Base-by-base conservation (phyloP, 495 filamentous ascomycete genomes). In the Trichoderma gamsii region DNA sequence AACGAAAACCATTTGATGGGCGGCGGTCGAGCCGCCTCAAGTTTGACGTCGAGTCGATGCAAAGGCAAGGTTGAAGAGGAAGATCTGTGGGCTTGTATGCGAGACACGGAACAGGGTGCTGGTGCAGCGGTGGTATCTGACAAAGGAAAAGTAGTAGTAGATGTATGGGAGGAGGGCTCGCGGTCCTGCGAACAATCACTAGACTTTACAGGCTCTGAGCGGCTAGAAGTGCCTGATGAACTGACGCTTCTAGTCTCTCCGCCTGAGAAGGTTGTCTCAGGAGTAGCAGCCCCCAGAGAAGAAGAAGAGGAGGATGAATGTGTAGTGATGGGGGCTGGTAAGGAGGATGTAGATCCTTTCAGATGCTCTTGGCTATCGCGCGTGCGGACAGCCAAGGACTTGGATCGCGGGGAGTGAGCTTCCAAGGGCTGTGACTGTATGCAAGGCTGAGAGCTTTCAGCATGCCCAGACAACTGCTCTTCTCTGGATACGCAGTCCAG, bases 1-100 rank as follows among this genome's bases (percentile, higher is more conserved):
- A 82, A 78, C 72, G 84, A 85, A 71, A 80, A 79, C 68, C 82
- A 86, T 80, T 85, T 83, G 71, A 81, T 82, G 79, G 80, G 82
- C 75, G 35, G 35, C 4, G 78, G 23, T 16, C 11, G 56, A 32
- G 27, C 23, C 12, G 56, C n/a, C 12, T 11, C 56, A 61, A 18
- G 27, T 12, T 21, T 21, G 4, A 12, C 56, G 15, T 3, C 8
- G 8, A 38, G 35, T 38, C 16, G 21, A 29, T 61, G 56, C 56
- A 21, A 61, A 2, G 29, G 56, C 11, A 61, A 27, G 32, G 23
- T 27, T 61, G 23, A 25, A 32, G 56, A 61, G 16, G 56, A 61
- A 61, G 25, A 29, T n/a, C 23, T 27, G 56, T 32, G 56, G 27
- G 23, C 56, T 61, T 61, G 23, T 29, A 21, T 18, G 27, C 27